phyloP scores from a whole-genome alignment of 2,329 filamentous ascomycete species.

The Lecanosticta acicola region DNA sequence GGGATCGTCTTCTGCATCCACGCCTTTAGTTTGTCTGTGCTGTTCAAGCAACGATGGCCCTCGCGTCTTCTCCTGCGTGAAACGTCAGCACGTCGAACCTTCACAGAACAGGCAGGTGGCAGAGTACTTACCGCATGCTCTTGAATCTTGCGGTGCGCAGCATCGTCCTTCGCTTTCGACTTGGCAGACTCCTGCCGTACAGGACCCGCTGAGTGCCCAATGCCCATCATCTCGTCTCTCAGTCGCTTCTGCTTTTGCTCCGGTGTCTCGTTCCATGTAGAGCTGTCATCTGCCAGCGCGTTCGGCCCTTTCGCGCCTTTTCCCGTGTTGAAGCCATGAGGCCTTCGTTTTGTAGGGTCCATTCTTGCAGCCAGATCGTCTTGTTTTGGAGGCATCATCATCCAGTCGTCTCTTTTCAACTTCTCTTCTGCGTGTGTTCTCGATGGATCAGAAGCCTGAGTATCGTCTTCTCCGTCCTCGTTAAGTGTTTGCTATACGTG shows the following conservation, averaged over 20 bases:
- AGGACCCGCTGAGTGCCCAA: conserved; percentile 43
- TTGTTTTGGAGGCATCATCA: conserved; percentile 47
- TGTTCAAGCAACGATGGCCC: conserved; percentile 44
- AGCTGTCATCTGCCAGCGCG: conserved; percentile 39
- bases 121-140: conserved; percentile 52
- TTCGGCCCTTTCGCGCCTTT: conserved; percentile 48
- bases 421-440: conserved; percentile 15
- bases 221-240: conserved; percentile 75
- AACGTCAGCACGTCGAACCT: conserved; percentile 9
- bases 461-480: conserved; percentile 27
- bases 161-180: conserved; percentile 16
- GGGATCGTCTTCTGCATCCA: conserved; percentile 73
- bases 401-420: conserved; percentile 66
- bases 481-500: conserved; percentile 1
- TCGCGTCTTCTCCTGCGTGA: conserved; percentile 37
- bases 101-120: neutral
- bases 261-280: conserved; percentile 86
- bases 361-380: conserved; percentile 54
- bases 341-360: conserved; percentile 78
- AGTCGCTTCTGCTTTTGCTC: conserved; percentile 78
- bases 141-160: conserved; percentile 40
- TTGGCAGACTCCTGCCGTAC: conserved; percentile 9
- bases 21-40: conserved; percentile 41
- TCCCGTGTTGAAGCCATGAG: conserved; percentile 74
- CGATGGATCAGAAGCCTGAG: conserved; percentile 18